These are phyloP conservation scores for Xylariaceae sp. DNA, from an alignment of 2,329 filamentous ascomycete species.

Conservation along the genomic window DNA sequence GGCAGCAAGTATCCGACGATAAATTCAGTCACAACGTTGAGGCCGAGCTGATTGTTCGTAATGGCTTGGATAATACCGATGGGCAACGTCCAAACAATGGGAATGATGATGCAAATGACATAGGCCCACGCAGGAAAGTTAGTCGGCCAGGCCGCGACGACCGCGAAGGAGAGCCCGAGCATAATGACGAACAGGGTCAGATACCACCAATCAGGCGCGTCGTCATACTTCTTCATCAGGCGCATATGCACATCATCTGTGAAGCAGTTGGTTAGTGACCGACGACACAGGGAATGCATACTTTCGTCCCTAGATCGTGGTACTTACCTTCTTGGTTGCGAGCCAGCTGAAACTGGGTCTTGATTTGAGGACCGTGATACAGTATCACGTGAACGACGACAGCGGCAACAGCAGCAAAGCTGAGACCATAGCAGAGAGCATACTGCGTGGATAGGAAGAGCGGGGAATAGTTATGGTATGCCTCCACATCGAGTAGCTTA, in stretches of 20 bases:
- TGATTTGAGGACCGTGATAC: slow-evolving; percentile 54
- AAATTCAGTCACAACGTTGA: slow-evolving; percentile 68
- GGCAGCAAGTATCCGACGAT: slow-evolving; percentile 71
- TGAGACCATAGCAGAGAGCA: slow-evolving; percentile 56
- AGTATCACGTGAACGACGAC: slow-evolving; percentile 54
- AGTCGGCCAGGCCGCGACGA: slow-evolving; percentile 53
- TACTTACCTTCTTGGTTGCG: slow-evolving; percentile 46
- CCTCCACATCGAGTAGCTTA: slow-evolving; percentile 54
- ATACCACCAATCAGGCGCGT: slow-evolving; percentile 60
- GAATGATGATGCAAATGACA: slow-evolving; percentile 53
- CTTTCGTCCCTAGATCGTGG: not conserved
- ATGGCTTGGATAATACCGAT: slow-evolving; percentile 58
- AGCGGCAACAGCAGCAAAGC: slow-evolving; percentile 63
- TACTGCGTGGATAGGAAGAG: slow-evolving; percentile 62
- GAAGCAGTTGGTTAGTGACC: too few relatives aligned
- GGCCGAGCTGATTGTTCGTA: slow-evolving; percentile 59
- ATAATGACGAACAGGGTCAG: slow-evolving; percentile 47
- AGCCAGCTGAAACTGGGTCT: slow-evolving; percentile 51
- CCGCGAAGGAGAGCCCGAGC: slow-evolving; percentile 51
- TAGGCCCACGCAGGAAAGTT: slow-evolving; percentile 57
- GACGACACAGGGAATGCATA: too few relatives aligned
- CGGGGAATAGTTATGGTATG: slow-evolving; percentile 62
- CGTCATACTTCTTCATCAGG: slow-evolving; percentile 58
- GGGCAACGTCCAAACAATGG: slow-evolving; percentile 44
- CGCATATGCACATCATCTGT: slow-evolving; percentile 51